These are phyloP conservation scores for Ceratocystis variospora DNA, from an alignment of 2,329 filamentous ascomycete species.

Conservation along the genomic window DNA sequence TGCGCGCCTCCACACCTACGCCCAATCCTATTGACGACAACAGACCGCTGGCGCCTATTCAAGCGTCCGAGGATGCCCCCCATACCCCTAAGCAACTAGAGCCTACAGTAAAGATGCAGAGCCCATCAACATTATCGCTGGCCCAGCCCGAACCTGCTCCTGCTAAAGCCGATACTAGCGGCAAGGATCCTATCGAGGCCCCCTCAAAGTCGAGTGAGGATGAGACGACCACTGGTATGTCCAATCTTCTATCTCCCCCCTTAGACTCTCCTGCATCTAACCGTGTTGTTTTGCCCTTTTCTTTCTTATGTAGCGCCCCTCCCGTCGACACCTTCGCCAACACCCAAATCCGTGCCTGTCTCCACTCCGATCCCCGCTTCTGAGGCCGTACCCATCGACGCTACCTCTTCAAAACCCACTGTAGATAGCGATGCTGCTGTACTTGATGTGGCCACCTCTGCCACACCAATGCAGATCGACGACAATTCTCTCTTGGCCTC, in stretches of 20 bases:
- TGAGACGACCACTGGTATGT: neutral
- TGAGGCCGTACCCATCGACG: neutral
- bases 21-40: neutral
- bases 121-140: neutral
- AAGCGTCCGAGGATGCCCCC: neutral
- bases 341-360: neutral
- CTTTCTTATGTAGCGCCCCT: neutral
- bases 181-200: neutral
- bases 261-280: neutral
- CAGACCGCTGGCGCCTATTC: neutral
- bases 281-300: neutral
- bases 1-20: conserved; percentile 2
- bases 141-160: neutral
- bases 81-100: neutral
- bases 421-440: neutral
- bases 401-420: neutral
- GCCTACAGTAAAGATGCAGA: neutral
- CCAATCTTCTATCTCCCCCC: neutral
- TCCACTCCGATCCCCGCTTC: neutral
- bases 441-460: conserved; percentile 5
- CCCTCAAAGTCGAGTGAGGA: neutral
- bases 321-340: neutral
- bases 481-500: neutral
- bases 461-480: conserved; percentile 5
- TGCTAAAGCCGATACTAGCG: neutral